Base-by-base conservation (phyloP, 2,329 filamentous ascomycete genomes). In the Cladosporium oxysporum region DNA sequence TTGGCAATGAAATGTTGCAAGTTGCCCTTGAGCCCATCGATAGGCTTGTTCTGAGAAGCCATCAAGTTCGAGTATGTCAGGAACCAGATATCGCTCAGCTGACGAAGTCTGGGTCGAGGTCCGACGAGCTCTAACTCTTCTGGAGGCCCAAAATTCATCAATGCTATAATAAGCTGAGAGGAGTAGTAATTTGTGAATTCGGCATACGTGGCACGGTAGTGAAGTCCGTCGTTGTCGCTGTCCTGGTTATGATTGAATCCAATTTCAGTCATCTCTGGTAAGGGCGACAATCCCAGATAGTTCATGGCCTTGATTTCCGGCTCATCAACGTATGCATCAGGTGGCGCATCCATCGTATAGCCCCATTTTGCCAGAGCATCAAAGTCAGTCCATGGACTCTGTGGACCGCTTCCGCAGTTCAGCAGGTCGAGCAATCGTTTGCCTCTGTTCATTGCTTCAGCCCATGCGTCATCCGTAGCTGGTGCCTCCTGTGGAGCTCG, bases 51-150 rank as follows among this genome's bases (percentile, higher is more conserved):
- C 26, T 37, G 41, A 12, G 58, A n/a, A 16, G 35, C 28, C 29
- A 62, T 62, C 33, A 68, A 18, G 33, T 64, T 41, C 29, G 60
- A 62, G 23, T 44, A 68, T 33, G 65, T 49, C 16, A 71, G 65
- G 28, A 64, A 71, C 16, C 47, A 58, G 23, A 69, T 49, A 47
- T 71, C 69, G 5, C 66, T 68, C 65, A 58, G 65, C 14, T 58
- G 66, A 16, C 53, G 44, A 5, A 69, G 31, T 5, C 37, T 44
- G 10, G 66, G 49, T 26, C 16, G 66, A 26, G 41, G 41, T 14
- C 58, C 37, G 10, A 6, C 29, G 14, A 52, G 29, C 2, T 31
- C 63, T 14, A 52, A 37, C 2, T 31, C 63, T 14, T 49, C 61
- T 41, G 37, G 18, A 6, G 62, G 53, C 3, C 62, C 62, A 26